phyloP scores from a whole-genome alignment of 345 rosid species.

The Pistacia vera region DNA sequence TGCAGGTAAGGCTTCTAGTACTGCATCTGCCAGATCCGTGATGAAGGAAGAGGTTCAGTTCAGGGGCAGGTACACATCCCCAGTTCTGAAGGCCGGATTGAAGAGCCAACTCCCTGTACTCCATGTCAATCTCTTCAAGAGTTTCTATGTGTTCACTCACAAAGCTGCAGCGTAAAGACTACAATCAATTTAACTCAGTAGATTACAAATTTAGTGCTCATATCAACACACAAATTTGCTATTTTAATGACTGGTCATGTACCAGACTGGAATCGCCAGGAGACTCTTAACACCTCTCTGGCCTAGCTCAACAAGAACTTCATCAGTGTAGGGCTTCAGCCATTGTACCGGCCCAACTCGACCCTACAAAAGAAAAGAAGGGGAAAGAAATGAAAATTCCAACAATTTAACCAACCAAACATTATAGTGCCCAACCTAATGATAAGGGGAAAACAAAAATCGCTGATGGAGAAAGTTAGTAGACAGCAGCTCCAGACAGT shows the following conservation, averaged over 20 bases:
- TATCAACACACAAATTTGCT: no score
- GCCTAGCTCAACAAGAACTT: conserved; percentile 91
- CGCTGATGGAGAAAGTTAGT: not conserved
- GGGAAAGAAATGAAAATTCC: not conserved
- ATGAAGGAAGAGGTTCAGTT: no score
- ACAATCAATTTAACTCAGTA: not conserved
- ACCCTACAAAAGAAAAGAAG: conserved; percentile 21
- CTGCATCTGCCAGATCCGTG: no score
- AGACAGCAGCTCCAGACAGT: not conserved
- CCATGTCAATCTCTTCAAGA: conserved; percentile 94
- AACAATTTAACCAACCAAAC: not conserved
- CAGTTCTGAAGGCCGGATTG: no score
- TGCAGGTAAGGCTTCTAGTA: no score
- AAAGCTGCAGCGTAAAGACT: conserved; percentile 49
- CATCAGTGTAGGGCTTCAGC: conserved; percentile 95
- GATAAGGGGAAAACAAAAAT: not conserved
- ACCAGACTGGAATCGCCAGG: conserved; percentile 91
- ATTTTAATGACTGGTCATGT: not conserved
- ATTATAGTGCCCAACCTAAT: not conserved
- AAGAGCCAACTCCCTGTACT: conserved; percentile 67
- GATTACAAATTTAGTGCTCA: not conserved
- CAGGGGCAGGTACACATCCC: no score
- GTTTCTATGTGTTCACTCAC: conserved; percentile 96
- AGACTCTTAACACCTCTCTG: conserved; percentile 89
- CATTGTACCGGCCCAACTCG: conserved; percentile 97